Conservation (phyloP, 345 rosid genomes). For the Cardamine occulta region DNA sequence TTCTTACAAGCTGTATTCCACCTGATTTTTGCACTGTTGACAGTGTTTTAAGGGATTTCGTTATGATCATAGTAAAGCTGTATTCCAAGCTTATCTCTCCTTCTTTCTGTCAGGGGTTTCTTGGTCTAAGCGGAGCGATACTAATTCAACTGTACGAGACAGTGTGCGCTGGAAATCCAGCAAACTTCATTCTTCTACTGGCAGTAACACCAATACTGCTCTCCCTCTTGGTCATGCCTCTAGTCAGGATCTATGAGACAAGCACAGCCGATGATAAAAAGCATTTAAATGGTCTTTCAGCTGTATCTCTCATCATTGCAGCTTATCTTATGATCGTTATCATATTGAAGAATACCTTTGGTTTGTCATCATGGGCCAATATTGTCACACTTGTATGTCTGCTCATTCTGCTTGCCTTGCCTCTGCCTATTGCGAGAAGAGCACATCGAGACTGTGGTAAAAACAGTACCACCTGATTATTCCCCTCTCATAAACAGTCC, state of each 20-base stretch:
- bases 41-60: slow-evolving; percentile 1
- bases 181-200: slow-evolving; percentile 66
- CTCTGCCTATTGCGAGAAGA: slow-evolving; percentile 59
- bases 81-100: slow-evolving; percentile 10
- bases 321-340: slow-evolving; percentile 76
- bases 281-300: slow-evolving; percentile 74
- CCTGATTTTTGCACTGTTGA: neutral
- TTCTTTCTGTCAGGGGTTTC: slow-evolving; percentile 66
- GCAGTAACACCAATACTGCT: slow-evolving; percentile 64
- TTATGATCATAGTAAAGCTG: slow-evolving; percentile 8
- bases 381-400: slow-evolving; percentile 50
- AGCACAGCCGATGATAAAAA: slow-evolving; percentile 59
- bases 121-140: slow-evolving; percentile 88
- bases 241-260: slow-evolving; percentile 61
- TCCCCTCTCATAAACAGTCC: slow-evolving; percentile 39
- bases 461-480: slow-evolving; percentile 18
- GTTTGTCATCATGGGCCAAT: slow-evolving; percentile 57
- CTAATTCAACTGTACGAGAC: slow-evolving; percentile 72
- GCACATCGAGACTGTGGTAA: slow-evolving; percentile 55
- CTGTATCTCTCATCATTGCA: slow-evolving; percentile 59
- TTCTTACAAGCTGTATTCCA: neutral
- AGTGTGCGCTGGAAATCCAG: slow-evolving; percentile 58
- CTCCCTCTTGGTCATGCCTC: slow-evolving; percentile 68
- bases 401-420: slow-evolving; percentile 59
- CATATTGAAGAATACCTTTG: slow-evolving; percentile 56